Evolutionary conservation across 2,329 filamentous ascomycete genomes (phyloP).

Genomic region (Epichloe aotearoae): DNA sequence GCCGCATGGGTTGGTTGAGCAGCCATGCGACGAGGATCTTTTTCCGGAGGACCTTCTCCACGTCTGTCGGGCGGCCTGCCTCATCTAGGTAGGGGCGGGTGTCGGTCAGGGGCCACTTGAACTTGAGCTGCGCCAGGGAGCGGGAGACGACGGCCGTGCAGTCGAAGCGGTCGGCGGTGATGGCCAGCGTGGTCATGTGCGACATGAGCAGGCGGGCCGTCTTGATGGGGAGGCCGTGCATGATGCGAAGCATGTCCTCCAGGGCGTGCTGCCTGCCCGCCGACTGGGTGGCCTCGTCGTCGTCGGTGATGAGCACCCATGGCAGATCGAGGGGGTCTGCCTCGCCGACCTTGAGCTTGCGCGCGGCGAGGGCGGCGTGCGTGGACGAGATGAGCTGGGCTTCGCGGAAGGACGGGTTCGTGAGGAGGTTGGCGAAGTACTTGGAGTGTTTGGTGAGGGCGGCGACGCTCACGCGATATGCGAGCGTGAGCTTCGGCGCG

Average conservation of each 20-base stretch:
- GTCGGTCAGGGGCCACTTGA: slow-evolving; percentile 40
- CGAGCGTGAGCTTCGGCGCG: slow-evolving; percentile 26
- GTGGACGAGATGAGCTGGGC: slow-evolving; percentile 38
- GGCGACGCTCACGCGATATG: slow-evolving; percentile 47
- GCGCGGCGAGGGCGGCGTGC: slow-evolving; percentile 35
- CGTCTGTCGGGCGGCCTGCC: slow-evolving; percentile 25
- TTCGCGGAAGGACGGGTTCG: slow-evolving; percentile 50
- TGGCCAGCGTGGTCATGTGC: slow-evolving; percentile 53
- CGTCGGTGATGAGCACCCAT: slow-evolving; percentile 48
- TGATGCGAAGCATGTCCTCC: slow-evolving; percentile 51
- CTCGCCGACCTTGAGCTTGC: slow-evolving; percentile 33
- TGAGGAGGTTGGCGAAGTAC: slow-evolving; percentile 57
- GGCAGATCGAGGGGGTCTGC: slow-evolving; percentile 42
- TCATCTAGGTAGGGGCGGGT: slow-evolving; percentile 23
- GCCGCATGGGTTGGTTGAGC: slow-evolving; percentile 46
- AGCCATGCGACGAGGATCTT: slow-evolving; percentile 55
- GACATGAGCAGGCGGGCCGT: slow-evolving; percentile 34
- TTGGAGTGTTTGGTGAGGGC: slow-evolving; percentile 47
- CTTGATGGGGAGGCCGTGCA: slow-evolving; percentile 42
- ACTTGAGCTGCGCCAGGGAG: slow-evolving; percentile 36
- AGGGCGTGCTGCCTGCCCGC: slow-evolving; percentile 49
- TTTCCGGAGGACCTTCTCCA: slow-evolving; percentile 55
- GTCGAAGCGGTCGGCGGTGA: slow-evolving; percentile 63
- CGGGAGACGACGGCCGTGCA: slow-evolving; percentile 41
- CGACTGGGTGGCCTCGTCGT: slow-evolving; percentile 52